Base-by-base conservation (phyloP, 441 rosid species). In the Erodium chrysanthum region DNA sequence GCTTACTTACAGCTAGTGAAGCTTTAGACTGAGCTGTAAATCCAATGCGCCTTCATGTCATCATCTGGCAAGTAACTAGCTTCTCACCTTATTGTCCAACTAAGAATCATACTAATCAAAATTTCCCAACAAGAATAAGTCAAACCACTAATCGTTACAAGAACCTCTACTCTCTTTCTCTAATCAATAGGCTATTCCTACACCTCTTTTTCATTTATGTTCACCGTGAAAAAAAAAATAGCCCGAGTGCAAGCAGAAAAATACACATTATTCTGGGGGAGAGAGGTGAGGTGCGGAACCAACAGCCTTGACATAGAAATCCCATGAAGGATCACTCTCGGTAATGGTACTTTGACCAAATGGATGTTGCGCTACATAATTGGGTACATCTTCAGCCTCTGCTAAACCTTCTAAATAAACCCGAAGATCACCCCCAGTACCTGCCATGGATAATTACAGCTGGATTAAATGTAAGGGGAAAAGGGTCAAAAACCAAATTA, bases 301-400 rank as follows among this genome's bases (percentile, higher is more conserved):
- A 25, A 86, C 68, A 50, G 77, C 88, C 66, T 68, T 62, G 56
- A 22, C 68, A 77, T 86, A 93, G 74, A 83, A 93, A 64, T 78
- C 80, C 97, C 96, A 89, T 40, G 66, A 64, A 62, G 76, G 67
- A 75, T 81, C 84, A 40, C 68, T 50, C 78, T 85, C 81, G 0
- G 84, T 78, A 35, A 93, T 83, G 31, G 88, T 83, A 14, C 65
- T 75, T 76, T 93, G 96, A 31, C 95, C 98, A 71, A 88, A 85
- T 35, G 90, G 87, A 60, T 87, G 81, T 7, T 80, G 80, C 76
- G 75, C 85, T 9, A 89, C 79, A 69, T 82, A 93, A 20, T 67
- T 80, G 73, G 76, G 93, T 37, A 86, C 79, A 66, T 84, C 82
- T 29, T 83, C 82, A 21, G 90, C 86, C 59, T 66, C 79, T 46